Conservation (phyloP, 441 rosid species). For the Pelargonium fulgidum region DNA sequence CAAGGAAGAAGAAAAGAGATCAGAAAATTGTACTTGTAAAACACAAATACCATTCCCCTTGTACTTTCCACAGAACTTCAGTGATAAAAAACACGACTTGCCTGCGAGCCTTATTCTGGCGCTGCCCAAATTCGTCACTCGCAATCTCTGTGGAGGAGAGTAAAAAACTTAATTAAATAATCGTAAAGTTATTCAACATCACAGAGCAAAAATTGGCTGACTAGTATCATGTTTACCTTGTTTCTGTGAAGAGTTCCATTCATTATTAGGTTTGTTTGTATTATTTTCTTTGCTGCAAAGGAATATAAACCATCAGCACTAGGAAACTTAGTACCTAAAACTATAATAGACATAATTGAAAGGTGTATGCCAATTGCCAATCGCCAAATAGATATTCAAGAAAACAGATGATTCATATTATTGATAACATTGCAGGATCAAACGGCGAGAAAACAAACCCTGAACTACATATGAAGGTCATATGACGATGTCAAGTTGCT, state of each 20-base stretch:
- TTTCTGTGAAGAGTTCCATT: slow-evolving; percentile 51
- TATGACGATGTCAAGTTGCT: no score
- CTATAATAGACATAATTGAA: background rate
- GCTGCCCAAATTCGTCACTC: slow-evolving; percentile 53
- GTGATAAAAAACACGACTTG: slow-evolving; percentile 24
- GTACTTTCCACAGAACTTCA: no score
- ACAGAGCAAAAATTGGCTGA: no score
- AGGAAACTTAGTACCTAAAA: background rate
- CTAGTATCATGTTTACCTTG: slow-evolving; percentile 58
- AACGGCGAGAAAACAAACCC: no score
- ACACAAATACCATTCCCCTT: background rate
- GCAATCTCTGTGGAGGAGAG: slow-evolving; percentile 42
- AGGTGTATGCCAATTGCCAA: background rate
- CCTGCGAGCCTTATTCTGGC: slow-evolving; percentile 77
- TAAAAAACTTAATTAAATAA: no score
- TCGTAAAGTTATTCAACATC: no score
- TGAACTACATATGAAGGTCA: no score
- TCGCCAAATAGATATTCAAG: no score
- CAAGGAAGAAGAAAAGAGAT: slow-evolving; percentile 8
- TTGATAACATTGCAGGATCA: background rate
- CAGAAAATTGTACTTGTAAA: no score
- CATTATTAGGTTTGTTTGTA: slow-evolving; percentile 44
- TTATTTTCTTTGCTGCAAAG: slow-evolving; percentile 61
- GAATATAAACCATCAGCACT: slow-evolving; percentile 15
- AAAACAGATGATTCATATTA: background rate